Percentiles rank a stretch among this genome's conserved stretches.
Evolutionary conservation across 306 rosid species (phyloP).

Genomic region (Fragaria vesca): DNA sequence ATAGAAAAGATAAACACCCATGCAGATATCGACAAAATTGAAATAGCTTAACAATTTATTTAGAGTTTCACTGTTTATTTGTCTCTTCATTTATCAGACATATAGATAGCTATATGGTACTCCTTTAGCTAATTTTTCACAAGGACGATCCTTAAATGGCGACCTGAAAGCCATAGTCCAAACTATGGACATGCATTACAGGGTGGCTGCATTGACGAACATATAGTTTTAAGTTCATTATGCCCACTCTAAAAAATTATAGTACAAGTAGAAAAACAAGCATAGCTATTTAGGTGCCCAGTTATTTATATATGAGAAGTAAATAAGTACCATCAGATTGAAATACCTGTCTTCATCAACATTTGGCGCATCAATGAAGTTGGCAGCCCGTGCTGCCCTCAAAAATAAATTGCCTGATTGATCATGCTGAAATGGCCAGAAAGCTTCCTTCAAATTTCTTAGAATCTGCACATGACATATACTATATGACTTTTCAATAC

Average conservation of each 20-base stretch:
- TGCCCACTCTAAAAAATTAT: not conserved
- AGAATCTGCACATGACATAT: constrained; percentile 53
- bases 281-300: not conserved
- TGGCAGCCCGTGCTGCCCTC: constrained; percentile 86
- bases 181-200: not conserved
- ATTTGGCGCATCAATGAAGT: constrained; percentile 57
- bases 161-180: not conserved
- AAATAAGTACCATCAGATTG: not conserved
- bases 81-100: not conserved
- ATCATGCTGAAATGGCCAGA: constrained; percentile 93
- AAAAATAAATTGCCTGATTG: constrained; percentile 61
- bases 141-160: not conserved
- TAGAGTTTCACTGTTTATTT: not conserved
- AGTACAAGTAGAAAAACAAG: not conserved
- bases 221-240: not conserved
- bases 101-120: not conserved
- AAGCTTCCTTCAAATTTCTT: constrained; percentile 68
- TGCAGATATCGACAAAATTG: not conserved
- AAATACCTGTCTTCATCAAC: constrained; percentile 66
- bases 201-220: not conserved
- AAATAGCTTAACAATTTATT: not conserved
- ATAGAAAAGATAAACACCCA: not conserved
- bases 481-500: constrained; percentile 13
- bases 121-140: not conserved
- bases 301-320: too few relatives aligned